These are phyloP conservation scores for Saussurea involucrata DNA, from an alignment of 129 eudicot species.

Conservation along the genomic window DNA sequence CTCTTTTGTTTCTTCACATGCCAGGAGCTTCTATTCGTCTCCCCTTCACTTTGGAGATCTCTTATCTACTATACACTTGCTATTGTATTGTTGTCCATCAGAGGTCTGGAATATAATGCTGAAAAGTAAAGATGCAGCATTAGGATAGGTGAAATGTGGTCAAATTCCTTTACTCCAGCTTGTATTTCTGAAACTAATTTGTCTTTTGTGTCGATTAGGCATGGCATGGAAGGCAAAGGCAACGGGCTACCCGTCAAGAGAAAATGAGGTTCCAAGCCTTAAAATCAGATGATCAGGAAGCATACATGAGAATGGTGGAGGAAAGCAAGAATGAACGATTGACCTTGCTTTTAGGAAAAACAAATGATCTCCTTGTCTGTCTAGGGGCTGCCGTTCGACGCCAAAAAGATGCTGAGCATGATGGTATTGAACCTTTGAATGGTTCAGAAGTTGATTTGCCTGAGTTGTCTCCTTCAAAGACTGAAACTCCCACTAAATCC, in stretches of 20 bases:
- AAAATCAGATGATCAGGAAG: constrained; percentile 94
- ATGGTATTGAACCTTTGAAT: constrained; percentile 72
- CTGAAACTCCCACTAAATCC: constrained; percentile 40
- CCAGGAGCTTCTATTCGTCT: background rate
- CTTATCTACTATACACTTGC: background rate
- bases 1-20: background rate
- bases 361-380: constrained; percentile 90
- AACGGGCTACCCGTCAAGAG: constrained; percentile 92
- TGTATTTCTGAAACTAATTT: background rate
- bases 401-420: constrained; percentile 87
- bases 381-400: constrained; percentile 99
- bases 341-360: constrained; percentile 93
- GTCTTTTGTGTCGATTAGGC: constrained; percentile 43
- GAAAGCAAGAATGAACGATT: constrained; percentile 97
- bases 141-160: background rate
- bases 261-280: constrained; percentile 95
- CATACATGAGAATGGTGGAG: constrained; percentile 98
- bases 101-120: background rate
- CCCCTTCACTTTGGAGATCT: background rate
- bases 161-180: background rate
- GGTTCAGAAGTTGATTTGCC: constrained; percentile 50
- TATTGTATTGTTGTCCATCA: background rate
- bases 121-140: background rate
- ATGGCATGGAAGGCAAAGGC: constrained; percentile 99
- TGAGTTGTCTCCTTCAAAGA: constrained; percentile 42